phyloP scores from a whole-genome alignment of 768 basidiomycete species.

The Tephrocybe sp. region DNA sequence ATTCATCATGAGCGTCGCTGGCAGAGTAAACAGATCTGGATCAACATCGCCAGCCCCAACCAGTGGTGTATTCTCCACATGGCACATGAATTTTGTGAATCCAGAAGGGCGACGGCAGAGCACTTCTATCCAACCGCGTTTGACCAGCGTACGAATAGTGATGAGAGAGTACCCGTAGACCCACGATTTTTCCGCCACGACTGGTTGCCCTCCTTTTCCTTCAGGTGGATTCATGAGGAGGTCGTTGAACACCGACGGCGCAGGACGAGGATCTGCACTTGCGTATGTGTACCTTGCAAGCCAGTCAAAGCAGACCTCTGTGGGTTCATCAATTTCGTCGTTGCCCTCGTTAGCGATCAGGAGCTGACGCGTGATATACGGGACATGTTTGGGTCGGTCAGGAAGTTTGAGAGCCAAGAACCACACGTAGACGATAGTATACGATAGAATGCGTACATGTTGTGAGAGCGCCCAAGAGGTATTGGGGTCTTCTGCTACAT shows the following conservation, averaged over 20 bases:
- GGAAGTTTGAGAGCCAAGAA: constrained; percentile 84
- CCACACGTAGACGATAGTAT: constrained; percentile 92
- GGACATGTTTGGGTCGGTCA: constrained; percentile 77
- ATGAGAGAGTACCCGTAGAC: constrained; percentile 80
- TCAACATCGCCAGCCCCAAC: constrained; percentile 82
- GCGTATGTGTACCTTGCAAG: constrained; percentile 92
- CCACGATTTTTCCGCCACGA: constrained; percentile 73
- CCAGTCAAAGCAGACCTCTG: constrained; percentile 98
- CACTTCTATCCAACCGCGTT: constrained; percentile 88
- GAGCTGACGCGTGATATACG: constrained; percentile 84
- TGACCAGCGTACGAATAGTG: constrained; percentile 70
- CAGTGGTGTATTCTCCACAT: constrained; percentile 86
- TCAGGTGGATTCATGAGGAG: constrained; percentile 64
- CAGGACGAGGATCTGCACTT: constrained; percentile 88
- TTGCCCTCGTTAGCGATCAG: constrained; percentile 81
- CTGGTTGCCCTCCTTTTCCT: constrained; percentile 33
- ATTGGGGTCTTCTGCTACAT: constrained; percentile 41
- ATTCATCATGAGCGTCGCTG: constrained; percentile 73
- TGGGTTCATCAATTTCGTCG: constrained; percentile 76
- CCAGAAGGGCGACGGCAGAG: constrained; percentile 86
- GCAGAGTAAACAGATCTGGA: constrained; percentile 70
- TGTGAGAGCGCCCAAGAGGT: constrained; percentile 87
- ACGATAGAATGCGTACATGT: constrained; percentile 87
- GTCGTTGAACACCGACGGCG: constrained; percentile 73
- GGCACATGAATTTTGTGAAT: constrained; percentile 77